Base-by-base conservation (phyloP, 2,329 filamentous ascomycete species). In the Microcyclospora tardicrescens region DNA sequence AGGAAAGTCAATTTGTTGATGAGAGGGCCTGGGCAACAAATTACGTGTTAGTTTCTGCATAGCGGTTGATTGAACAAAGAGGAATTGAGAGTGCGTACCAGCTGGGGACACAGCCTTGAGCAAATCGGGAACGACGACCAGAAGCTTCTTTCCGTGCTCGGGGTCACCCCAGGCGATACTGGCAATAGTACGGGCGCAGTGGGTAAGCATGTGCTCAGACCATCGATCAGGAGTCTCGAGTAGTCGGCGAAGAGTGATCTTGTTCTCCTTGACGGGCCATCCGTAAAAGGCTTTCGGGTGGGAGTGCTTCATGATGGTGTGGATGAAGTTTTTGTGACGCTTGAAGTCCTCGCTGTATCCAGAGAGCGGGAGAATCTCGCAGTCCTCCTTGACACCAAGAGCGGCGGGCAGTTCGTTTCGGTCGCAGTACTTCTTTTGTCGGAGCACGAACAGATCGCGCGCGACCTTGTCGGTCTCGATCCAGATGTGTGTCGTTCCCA, bases 401-500 rank as follows among this genome's bases (percentile, higher is more conserved):
- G 53, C 53, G 16, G 53, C 55, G 10, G 55, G 55, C n/a, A 58
- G 52, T n/a, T 47, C 50, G 39, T 58, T 55, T 27, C 55, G 54
- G 39, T 58, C 55, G 36, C 55, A 54, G 46, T 57, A 58, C 39
- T 55, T 56, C 35, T 45, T 45, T 36, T 54, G 50, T 6, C 55
- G 49, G 28, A 40, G 45, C 4, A 57, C 54, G 42, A 58, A 55
- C n/a, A 58, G 52, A 36, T 58, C 55, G 34, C 49, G 45, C 11
- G 55, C 50, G 36, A 58, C 52, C 43, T 58, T 56, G 49, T 58
- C 55, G 41, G 48, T 57, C 40, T 58, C 54, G 35, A 58, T 50
- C 55, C 55, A 58, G 48, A 57, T 52, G 43, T 58, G 55, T 27
- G 51, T 47, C 1, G 38, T 41, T 27, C 55, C 55, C 49, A 58